Percentiles rank a stretch among this genome's conserved stretches.
phyloP scores from a whole-genome alignment of 2,329 filamentous ascomycete species.

The Phialophora tarda region DNA sequence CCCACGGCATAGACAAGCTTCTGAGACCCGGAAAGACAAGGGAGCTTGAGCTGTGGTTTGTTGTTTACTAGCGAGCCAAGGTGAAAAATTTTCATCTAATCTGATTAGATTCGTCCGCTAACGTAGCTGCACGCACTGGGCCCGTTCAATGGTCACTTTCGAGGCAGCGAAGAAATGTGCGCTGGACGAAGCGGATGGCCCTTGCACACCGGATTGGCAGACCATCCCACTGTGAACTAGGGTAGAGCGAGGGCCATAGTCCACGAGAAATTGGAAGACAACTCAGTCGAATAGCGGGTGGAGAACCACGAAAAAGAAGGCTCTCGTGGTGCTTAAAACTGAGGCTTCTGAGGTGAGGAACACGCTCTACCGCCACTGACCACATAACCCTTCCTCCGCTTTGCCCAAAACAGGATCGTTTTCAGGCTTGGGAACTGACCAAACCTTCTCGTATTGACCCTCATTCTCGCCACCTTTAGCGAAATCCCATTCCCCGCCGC shows the following conservation, averaged over 20 bases:
- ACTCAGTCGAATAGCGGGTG: neutral
- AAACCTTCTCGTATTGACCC: slow-evolving; percentile 51
- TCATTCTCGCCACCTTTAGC: slow-evolving; percentile 52
- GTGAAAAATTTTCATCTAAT: slow-evolving; percentile 16
- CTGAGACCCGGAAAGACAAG: neutral
- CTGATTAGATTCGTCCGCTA: slow-evolving; percentile 1
- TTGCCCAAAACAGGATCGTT: slow-evolving; percentile 57
- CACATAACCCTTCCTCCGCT: slow-evolving; percentile 46
- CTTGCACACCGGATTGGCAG: neutral
- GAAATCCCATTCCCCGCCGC: slow-evolving; percentile 58
- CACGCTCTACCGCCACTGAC: slow-evolving; percentile 44
- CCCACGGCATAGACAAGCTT: neutral
- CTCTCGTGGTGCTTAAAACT: neutral
- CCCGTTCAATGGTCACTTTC: neutral
- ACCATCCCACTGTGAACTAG: neutral
- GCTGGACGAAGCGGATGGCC: neutral
- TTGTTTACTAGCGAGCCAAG: neutral
- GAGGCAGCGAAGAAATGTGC: neutral
- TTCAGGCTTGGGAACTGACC: slow-evolving; percentile 53
- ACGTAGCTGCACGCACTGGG: neutral
- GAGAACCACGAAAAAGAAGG: neutral
- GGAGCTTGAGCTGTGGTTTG: slow-evolving; percentile 1
- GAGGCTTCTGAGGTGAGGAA: neutral
- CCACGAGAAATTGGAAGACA: neutral
- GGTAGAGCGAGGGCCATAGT: too few relatives aligned